Evolutionary conservation across 345 rosid species (phyloP), one percentile per base, ranked within the genome.

Genomic region (Cardamine chenopodiifolia): DNA sequence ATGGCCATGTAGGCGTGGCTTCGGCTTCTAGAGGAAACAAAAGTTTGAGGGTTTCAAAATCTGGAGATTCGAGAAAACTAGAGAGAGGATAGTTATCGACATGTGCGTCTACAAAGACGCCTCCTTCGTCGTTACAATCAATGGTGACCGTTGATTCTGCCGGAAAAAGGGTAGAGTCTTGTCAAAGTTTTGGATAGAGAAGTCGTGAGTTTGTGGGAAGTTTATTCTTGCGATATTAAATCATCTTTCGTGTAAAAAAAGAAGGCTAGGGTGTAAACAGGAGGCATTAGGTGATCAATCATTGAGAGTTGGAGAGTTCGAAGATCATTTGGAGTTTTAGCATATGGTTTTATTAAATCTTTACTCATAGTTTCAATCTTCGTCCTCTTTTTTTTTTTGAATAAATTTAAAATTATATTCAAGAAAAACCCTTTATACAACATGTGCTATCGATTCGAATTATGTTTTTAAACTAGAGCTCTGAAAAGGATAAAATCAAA

Each of bases 81-180:
- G 81, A 69, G 3, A 85, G 78, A 13, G 49, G 22, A 58, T 66
- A 79, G 1, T 35, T 61, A 12, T 61, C 37, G 45, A 75, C 62
- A 28, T 49, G 71, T 2, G 85, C 84, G 20, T 85, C 87, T 0
- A 71, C 53, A 62, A 48, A 83, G 13, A 70, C 39, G 8, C 68
- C 78, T 44, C 89, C 89, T 14, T 72, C 59, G 62, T 86, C 87
- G 29, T 78, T 71, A 34, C 89, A 85, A 4, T 82, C 83, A 5
- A 83, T 34, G 6, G 66, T 70, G 12, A 45, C 45, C 74, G 45
- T 77, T 84, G 65, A 86, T 66, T 26, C 73, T 68, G 7, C 89
- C 89, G 0, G 90, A 83, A 3, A 86, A 55, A 2, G 86, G 88
- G 80, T 83, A 83, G 78, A 77, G 83, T 10, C 18, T 74, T 35